Base-by-base conservation (phyloP, 768 basidiomycete species). In the Dioszegia crocea region DNA sequence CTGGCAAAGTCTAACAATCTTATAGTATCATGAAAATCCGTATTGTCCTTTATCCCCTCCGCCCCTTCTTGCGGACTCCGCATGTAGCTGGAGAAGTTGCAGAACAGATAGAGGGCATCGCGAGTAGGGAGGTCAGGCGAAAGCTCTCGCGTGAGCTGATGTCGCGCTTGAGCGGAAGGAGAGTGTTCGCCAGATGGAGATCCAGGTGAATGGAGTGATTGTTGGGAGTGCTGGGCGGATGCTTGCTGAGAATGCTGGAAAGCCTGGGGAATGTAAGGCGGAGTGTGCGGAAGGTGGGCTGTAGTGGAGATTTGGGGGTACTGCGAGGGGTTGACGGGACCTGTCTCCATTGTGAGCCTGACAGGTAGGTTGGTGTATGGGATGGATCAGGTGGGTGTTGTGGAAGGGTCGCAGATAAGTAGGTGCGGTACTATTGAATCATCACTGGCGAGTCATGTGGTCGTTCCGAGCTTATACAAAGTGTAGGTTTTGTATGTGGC, bases 81-180 rank as follows among this genome's bases (percentile, higher is more conserved):
- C 70, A 71, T 75, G 50, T 76, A 76, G 31, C 70, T 70, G 29
- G 66, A 62, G 55, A 73, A 76, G 55, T 73, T 73, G 39, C 52
- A 43, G 50, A 76, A 76, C 1, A 76, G 59, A 53, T 73, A 75
- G n/a, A 76, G 51, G 1, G 70, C 71, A 56, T 76, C 73, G 21
- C 62, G 52, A 26, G 41, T 63, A 4, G 75, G 75, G 9, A 76
- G 46, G 52, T 76, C 75, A 11, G 73, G 71, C 26, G 68, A 76
- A 10, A 65, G 49, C 11, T 62, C 53, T 41, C 67, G 31, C 16
- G 50, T 43, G 1, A 59, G 58, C 17, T 55, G 62, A 52, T 64
- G 59, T 36, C 65, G 54, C 17, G 45, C 46, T 8, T 26, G 39
- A 8, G 62, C 50, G 4, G 62, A 54, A 41, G 51, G 24, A 10